These are phyloP conservation scores for Xylaria acuta DNA, from an alignment of 495 filamentous ascomycete genomes.

Conservation along the genomic window DNA sequence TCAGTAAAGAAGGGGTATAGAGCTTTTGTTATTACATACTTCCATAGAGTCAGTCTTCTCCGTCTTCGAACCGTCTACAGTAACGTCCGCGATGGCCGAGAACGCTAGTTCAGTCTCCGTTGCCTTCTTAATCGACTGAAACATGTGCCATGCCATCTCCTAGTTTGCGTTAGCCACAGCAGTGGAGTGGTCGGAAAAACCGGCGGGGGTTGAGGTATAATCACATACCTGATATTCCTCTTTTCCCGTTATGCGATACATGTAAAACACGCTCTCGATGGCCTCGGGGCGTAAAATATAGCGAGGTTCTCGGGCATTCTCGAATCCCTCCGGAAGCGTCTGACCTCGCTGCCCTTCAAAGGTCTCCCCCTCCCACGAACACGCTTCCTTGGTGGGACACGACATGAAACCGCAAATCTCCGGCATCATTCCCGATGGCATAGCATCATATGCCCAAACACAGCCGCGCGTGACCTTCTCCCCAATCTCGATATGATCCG, in stretches of 20 bases:
- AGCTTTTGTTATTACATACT: slow-evolving; percentile 28
- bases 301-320: slow-evolving; percentile 56
- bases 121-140: slow-evolving; percentile 51
- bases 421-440: slow-evolving; percentile 86
- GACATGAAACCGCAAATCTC: slow-evolving; percentile 68
- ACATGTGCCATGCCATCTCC: slow-evolving; percentile 68
- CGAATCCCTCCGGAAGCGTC: slow-evolving; percentile 65
- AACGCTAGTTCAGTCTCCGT: slow-evolving; percentile 59
- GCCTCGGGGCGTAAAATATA: slow-evolving; percentile 80
- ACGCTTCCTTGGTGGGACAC: slow-evolving; percentile 54
- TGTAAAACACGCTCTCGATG: slow-evolving; percentile 72
- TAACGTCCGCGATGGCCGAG: slow-evolving; percentile 56
- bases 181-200: background rate
- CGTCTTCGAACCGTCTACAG: slow-evolving; percentile 33
- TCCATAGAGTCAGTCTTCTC: slow-evolving; percentile 55
- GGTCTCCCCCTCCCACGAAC: slow-evolving; percentile 43
- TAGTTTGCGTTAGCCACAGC: background rate
- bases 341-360: slow-evolving; percentile 46
- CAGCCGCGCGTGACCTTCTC: slow-evolving; percentile 86
- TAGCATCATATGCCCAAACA: slow-evolving; percentile 86
- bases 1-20: background rate
- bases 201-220: background rate
- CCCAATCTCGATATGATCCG: slow-evolving; percentile 77
- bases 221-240: slow-evolving; percentile 44
- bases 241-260: slow-evolving; percentile 69